Evolutionary conservation across 495 filamentous ascomycete species (phyloP), one percentile per base, ranked within the genome.

Genomic region (Lichina pygmaea): DNA sequence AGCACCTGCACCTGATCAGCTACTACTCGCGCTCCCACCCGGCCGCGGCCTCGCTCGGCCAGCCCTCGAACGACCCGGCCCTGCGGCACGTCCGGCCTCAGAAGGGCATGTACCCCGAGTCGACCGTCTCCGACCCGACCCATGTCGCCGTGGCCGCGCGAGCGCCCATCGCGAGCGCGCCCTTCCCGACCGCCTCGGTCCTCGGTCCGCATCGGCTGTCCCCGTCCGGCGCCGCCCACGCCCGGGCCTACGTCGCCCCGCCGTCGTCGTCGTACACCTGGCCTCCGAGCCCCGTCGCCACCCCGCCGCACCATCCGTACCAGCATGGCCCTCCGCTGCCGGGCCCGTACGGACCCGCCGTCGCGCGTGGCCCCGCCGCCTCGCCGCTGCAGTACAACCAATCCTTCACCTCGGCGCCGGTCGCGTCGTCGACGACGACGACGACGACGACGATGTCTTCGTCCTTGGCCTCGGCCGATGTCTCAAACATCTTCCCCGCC

Each of bases 101-200:
- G 34, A 93, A 93, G 58, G 84, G 83, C 51, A 78, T 97, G 66
- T 97, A 97, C 55, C 91, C 91, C 2, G 89, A 97, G 58, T 86
- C 91, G 6, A 93, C 85, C n/a, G 69, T 94, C 34, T 79, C 83
- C 52, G 89, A 94, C 48, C 70, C 77, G 45, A 71, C 73, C 50
- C 77, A 70, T 44, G 67, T 79, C 42, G 67, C 75, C 34, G 62
- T 74, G 10, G 72, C 77, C 2, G 75, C 75, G 16, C 66, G 72
- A 31, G 65, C 68, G 2, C 73, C 75, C 2, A 77, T 78, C 72
- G 54, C 57, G 24, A 69, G 66, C 36, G 65, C 70, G 7, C 58
- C 63, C 0, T 75, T 70, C 50, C 54, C 64, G 6, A 64, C 68
- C 12, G 57, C 65, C 34, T 63, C 70, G 24, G 24, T 24, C 24